Evolutionary conservation across 305 asterid genomes (phyloP).

Genomic region (Rubia tinctorum): DNA sequence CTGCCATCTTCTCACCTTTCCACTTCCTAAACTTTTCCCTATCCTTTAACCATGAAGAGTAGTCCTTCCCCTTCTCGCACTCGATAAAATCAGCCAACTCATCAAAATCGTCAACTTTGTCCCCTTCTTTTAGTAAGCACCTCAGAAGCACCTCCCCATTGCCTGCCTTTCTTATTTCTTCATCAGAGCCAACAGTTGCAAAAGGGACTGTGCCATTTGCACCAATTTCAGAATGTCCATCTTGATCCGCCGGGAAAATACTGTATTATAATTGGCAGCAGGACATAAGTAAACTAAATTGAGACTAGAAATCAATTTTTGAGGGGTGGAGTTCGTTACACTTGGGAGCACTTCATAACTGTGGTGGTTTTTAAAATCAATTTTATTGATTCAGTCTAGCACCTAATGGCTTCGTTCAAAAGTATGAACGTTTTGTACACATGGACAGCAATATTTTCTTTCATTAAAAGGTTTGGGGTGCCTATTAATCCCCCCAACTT

Average conservation of each 20-base stretch:
- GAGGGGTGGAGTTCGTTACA: no score
- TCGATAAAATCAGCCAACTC: slow-evolving; percentile 62
- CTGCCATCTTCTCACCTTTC: slow-evolving; percentile 55
- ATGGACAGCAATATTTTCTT: no score
- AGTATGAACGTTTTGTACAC: no score
- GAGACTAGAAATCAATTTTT: not conserved
- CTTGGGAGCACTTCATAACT: no score
- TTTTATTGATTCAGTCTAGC: no score
- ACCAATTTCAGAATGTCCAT: slow-evolving; percentile 24
- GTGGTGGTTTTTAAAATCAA: no score
- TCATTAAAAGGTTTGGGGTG: no score
- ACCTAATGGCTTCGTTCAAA: no score
- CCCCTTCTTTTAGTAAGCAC: slow-evolving; percentile 28
- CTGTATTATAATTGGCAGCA: slow-evolving; percentile 16
- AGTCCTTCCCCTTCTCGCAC: slow-evolving; percentile 72
- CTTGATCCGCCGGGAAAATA: slow-evolving; percentile 18
- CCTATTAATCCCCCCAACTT: no score
- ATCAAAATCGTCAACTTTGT: slow-evolving; percentile 32
- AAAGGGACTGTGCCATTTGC: slow-evolving; percentile 16
- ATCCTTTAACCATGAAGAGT: slow-evolving; percentile 62
- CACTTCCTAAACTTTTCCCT: slow-evolving; percentile 48
- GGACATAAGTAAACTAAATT: not conserved
- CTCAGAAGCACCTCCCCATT: slow-evolving; percentile 63
- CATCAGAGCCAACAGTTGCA: slow-evolving; percentile 38
- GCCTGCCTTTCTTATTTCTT: slow-evolving; percentile 57